Base-by-base conservation (phyloP, 306 rosid genomes). In the Delonix regia region DNA sequence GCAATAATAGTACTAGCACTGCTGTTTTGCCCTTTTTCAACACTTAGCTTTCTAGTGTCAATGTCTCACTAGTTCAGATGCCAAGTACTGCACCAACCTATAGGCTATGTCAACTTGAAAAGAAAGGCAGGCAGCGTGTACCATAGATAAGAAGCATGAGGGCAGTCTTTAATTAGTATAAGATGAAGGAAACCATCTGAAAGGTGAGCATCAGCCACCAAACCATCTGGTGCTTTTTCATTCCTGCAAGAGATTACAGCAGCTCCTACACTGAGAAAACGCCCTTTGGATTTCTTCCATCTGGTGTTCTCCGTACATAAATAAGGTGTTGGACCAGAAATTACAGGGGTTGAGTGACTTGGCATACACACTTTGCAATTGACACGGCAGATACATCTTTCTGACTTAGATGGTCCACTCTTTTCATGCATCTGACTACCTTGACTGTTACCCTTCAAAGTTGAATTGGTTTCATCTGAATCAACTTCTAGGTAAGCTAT, bases 171-270 rank as follows among this genome's bases (percentile, higher is more conserved):
- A 66, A 94, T 92, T 86, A 91, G 74, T 68, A 94, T 85, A 62
- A 94, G 97, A 85, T 94, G 91, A 56, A 94, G 85, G 85, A 92
- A 91, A 76, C 99, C 99, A 78, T 94, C 99, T 15, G 99, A 88
- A 68, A 94, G 97, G 83, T 94, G 99, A 2, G 99, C 99, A 53
- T 94, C 97, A 59, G 91, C 97, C 87, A 94, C 97, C 84, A 94
- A 87, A 71, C 99, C 99, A 7, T 92, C 97, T 10, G 99, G 99
- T 69, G 99, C 97, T 53, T 83, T 92, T 82, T 94, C 97, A 76
- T 94, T 94, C 69, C 96, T 87, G 82, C 89, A 84, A 25, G 99
- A 89, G 66, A 92, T 95, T 65, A 95, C 81, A 36, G 99, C 99
- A 63, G 99, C 98, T 69, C 99, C 99, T 7, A 95, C 83, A 74